phyloP scores from a whole-genome alignment of 306 rosid species.

The Casuarina cunninghamiana region DNA sequence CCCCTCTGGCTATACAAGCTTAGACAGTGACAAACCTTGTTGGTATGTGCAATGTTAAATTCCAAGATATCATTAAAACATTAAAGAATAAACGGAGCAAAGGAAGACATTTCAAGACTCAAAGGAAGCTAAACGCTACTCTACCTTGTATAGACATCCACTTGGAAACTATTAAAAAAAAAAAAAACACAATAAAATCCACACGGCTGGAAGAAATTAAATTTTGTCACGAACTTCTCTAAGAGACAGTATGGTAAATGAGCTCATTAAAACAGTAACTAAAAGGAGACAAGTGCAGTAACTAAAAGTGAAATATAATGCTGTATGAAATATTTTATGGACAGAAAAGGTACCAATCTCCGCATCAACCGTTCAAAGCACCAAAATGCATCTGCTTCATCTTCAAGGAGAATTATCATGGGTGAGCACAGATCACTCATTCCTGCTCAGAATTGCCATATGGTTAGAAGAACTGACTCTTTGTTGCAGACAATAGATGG shows the following conservation, averaged over 20 bases:
- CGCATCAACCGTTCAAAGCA: conserved; percentile 99
- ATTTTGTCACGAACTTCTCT: neutral
- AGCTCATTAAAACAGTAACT: neutral
- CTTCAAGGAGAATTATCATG: conserved; percentile 90
- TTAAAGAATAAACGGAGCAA: neutral
- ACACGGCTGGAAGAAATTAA: neutral
- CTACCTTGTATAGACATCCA: neutral
- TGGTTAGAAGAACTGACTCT: conserved; percentile 25
- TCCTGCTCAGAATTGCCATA: conserved; percentile 58
- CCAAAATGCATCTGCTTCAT: conserved; percentile 99
- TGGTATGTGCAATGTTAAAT: neutral
- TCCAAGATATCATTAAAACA: neutral
- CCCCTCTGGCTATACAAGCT: neutral
- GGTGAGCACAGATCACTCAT: conserved; percentile 99
- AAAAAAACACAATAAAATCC: neutral
- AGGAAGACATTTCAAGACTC: neutral
- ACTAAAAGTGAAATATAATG: conserved; percentile 8
- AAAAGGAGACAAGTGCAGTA: neutral
- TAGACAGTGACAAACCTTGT: neutral
- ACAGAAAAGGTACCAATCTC: conserved; percentile 68
- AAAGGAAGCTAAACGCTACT: neutral
- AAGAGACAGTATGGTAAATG: neutral
- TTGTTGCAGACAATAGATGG: conserved; percentile 21
- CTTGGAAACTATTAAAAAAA: neutral
- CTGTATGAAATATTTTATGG: neutral